Conservation (phyloP, 1,284 basidiomycete genomes). For the Ceratobasidium sp. region DNA sequence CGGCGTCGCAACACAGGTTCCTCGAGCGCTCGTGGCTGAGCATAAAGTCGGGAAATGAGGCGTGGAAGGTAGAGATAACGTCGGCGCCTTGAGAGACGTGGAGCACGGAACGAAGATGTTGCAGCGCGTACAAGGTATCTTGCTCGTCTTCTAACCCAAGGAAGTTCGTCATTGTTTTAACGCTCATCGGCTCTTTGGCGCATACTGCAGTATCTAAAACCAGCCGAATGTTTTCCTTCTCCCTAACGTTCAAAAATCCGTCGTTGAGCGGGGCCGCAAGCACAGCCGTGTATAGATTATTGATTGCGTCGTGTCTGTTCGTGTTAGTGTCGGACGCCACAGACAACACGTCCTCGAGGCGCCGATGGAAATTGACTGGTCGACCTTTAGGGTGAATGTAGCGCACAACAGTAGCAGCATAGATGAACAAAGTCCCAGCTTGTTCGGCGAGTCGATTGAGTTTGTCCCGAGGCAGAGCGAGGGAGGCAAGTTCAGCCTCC, state of each 20-base stretch:
- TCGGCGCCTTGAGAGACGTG: background rate
- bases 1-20: background rate
- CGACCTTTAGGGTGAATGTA: background rate
- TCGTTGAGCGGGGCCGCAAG: background rate
- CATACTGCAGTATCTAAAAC: background rate
- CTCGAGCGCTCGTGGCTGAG: background rate
- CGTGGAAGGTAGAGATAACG: background rate
- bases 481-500: background rate
- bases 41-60: background rate
- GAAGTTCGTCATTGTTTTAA: background rate
- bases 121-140: background rate
- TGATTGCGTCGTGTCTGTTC: background rate
- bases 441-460: background rate
- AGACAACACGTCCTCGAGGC: background rate
- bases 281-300: background rate
- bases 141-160: background rate
- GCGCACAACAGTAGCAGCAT: constrained; percentile 9
- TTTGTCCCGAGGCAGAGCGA: background rate
- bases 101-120: constrained; percentile 4
- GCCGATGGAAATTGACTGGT: background rate
- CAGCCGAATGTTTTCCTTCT: background rate
- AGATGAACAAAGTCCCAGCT: background rate
- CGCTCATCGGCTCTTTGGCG: background rate
- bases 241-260: background rate
- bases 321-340: background rate